Percentiles rank a stretch among this genome's conserved stretches.
phyloP scores from a whole-genome alignment of 2,329 filamentous ascomycete genomes.

The Sclerotiophoma versabilis region DNA sequence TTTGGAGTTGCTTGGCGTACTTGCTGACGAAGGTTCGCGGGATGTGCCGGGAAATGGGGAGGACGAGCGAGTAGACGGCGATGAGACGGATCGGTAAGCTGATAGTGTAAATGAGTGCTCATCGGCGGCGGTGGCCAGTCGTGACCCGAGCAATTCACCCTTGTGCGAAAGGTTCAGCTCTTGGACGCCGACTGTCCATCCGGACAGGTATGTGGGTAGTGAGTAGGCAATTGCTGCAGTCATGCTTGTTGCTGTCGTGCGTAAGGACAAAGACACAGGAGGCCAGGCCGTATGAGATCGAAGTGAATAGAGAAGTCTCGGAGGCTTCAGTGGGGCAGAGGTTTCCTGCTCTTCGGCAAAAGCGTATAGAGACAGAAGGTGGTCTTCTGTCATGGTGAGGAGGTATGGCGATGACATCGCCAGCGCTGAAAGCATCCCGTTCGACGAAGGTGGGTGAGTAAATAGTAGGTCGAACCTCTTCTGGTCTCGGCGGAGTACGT shows the following conservation, averaged over 20 bases:
- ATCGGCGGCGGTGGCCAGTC: constrained; percentile 59
- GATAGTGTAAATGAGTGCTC: constrained; percentile 55
- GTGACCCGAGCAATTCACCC: constrained; percentile 58
- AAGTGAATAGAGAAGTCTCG: constrained; percentile 75
- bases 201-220: constrained; percentile 75
- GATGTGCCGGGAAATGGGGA: constrained; percentile 35
- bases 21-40: constrained; percentile 29
- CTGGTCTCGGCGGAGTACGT: constrained; percentile 61
- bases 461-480: constrained; percentile 60
- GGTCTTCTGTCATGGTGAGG: constrained; percentile 77
- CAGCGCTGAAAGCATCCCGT: constrained; percentile 72
- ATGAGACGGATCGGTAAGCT: constrained; percentile 33
- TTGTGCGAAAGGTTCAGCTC: constrained; percentile 73
- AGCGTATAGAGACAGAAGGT: constrained; percentile 78
- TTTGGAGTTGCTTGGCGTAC: constrained; percentile 41
- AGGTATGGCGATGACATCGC: constrained; percentile 79
- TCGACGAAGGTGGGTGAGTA: constrained; percentile 66
- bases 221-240: constrained; percentile 89
- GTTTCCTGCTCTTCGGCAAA: constrained; percentile 51
- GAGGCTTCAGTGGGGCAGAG: constrained; percentile 44
- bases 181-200: constrained; percentile 92
- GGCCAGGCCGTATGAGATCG: constrained; percentile 80
- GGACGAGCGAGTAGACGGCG: constrained; percentile 35
- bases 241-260: constrained; percentile 68
- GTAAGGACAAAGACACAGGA: constrained; percentile 82